These are phyloP conservation scores for Kazachstania bromeliacearum DNA, from an alignment of 805 yeast genomes.

Conservation along the genomic window DNA sequence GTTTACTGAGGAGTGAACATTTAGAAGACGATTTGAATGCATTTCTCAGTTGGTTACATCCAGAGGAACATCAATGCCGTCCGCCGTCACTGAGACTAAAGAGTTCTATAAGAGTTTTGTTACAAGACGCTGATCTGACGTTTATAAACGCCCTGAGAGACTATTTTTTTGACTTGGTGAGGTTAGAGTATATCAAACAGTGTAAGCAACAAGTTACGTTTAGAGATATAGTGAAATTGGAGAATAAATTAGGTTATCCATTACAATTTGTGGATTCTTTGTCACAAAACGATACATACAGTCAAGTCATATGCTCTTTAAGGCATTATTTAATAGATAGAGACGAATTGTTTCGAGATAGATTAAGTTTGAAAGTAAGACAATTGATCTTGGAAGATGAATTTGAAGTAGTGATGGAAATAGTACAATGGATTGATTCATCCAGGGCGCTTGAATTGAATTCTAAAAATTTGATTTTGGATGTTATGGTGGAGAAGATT, in stretches of 20 bases:
- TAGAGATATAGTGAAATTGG: slow-evolving; percentile 11
- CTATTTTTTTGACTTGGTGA: slow-evolving; percentile 17
- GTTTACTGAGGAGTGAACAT: too few species aligned
- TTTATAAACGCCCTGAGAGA: slow-evolving; percentile 5
- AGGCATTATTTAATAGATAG: slow-evolving; percentile 21
- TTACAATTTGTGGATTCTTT: slow-evolving; percentile 12
- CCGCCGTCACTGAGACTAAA: slow-evolving; percentile 22
- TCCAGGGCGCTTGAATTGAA: slow-evolving; percentile 10
- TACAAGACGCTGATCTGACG: slow-evolving; percentile 1
- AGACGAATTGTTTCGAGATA: slow-evolving; percentile 9
- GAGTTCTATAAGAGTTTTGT: slow-evolving; percentile 10
- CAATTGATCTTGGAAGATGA: slow-evolving; percentile 20
- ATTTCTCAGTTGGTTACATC: slow-evolving; percentile 20
- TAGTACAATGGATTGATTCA: slow-evolving; percentile 20
- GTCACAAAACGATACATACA: slow-evolving; percentile 11
- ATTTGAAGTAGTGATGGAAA: slow-evolving; percentile 14
- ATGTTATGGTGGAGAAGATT: slow-evolving; percentile 15
- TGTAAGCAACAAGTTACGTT: background rate
- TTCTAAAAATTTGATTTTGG: slow-evolving; percentile 16
- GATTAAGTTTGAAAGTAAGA: slow-evolving; percentile 9
- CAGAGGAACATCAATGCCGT: slow-evolving; percentile 19
- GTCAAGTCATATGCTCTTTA: slow-evolving; percentile 13
- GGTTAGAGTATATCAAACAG: slow-evolving; percentile 15
- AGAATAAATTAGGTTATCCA: slow-evolving; percentile 20
- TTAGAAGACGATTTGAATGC: slow-evolving; percentile 18